Conservation (phyloP, 148 eudicot genomes). For the Camellia sinensis region DNA sequence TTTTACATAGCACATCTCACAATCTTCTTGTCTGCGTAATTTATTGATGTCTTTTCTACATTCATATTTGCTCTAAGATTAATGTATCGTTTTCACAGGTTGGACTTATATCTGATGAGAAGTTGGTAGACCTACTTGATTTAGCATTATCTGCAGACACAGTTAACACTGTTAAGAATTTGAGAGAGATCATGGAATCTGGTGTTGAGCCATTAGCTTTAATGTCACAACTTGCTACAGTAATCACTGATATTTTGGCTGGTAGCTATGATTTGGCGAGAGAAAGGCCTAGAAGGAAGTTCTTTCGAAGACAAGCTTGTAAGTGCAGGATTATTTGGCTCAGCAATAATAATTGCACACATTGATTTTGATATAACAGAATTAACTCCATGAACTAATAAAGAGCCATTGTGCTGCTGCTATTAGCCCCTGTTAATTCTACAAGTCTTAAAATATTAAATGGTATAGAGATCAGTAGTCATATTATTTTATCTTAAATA, state of each 20-base stretch:
- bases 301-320: slow-evolving; percentile 75
- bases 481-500: not conserved
- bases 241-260: slow-evolving; percentile 88
- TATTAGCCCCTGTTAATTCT: not conserved
- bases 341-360: not conserved
- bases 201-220: slow-evolving; percentile 91
- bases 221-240: slow-evolving; percentile 96
- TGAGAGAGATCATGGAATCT: slow-evolving; percentile 87
- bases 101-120: slow-evolving; percentile 91
- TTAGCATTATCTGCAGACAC: slow-evolving; percentile 95
- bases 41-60: not conserved
- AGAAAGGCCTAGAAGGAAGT: slow-evolving; percentile 66
- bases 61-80: not conserved
- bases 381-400: not conserved
- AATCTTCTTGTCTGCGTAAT: not conserved
- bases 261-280: slow-evolving; percentile 66
- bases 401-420: not conserved
- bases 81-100: slow-evolving; percentile 44
- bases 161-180: slow-evolving; percentile 77
- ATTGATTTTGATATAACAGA: not conserved
- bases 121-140: slow-evolving; percentile 88
- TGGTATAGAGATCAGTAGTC: not conserved
- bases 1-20: not conserved
- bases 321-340: slow-evolving; percentile 25
- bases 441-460: not conserved